These are phyloP conservation scores for Yamadazyma triangularis DNA, from an alignment of 1,139 yeast species.

Conservation along the genomic window DNA sequence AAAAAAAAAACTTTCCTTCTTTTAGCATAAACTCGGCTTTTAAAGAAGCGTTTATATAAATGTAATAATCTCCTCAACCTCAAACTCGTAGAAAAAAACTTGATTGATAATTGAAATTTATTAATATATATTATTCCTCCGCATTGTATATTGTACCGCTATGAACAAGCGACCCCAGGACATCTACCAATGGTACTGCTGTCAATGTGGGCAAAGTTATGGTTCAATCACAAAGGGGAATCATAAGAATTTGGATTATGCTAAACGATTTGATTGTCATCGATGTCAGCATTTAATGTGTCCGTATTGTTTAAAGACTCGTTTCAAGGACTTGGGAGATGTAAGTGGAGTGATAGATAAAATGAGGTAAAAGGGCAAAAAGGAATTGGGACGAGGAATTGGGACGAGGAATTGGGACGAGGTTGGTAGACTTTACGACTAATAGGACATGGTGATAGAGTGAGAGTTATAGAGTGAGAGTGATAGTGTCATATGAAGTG, in stretches of 20 bases:
- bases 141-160: too few species aligned
- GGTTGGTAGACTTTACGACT: too few species aligned
- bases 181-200: conserved; percentile 52
- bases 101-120: background rate
- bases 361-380: background rate
- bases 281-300: conserved; percentile 53
- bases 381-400: too few species aligned
- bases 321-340: conserved; percentile 30
- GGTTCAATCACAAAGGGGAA: conserved; percentile 26
- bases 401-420: too few species aligned
- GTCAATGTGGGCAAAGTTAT: conserved; percentile 49
- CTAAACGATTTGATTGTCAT: conserved; percentile 37
- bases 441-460: too few species aligned
- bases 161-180: conserved; percentile 18
- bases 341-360: conserved; percentile 1
- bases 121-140: background rate
- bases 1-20: too few species aligned
- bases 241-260: conserved; percentile 1
- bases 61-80: too few species aligned
- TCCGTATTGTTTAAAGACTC: conserved; percentile 46
- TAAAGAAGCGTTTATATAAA: too few species aligned
- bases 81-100: too few species aligned
- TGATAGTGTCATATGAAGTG: too few species aligned
- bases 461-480: too few species aligned
- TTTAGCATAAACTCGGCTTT: too few species aligned